These are phyloP conservation scores for Yamadazyma kitorensis DNA, from an alignment of 805 yeast species.

Conservation along the genomic window DNA sequence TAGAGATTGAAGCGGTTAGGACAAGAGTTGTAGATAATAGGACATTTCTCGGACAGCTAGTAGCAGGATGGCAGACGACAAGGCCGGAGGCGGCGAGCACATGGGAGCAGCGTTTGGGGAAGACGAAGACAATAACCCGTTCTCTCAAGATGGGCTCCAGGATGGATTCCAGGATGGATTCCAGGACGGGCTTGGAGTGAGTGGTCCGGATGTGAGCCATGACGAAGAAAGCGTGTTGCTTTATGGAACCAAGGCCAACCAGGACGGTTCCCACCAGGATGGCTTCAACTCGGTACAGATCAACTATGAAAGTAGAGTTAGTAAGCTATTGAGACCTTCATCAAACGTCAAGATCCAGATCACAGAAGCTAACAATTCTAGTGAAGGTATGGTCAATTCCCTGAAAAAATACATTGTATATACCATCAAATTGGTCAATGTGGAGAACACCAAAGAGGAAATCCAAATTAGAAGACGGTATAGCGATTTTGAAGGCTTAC, in stretches of 20 bases:
- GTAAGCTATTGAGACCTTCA: conserved; percentile 30
- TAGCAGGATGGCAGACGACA: too few relatives aligned
- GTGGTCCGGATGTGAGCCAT: background rate
- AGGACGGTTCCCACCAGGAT: too few relatives aligned
- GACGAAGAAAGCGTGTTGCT: conserved; percentile 30
- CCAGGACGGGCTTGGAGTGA: background rate
- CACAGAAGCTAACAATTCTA: conserved; percentile 80
- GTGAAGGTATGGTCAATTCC: conserved; percentile 70
- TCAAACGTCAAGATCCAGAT: conserved; percentile 42
- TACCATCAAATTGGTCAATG: conserved; percentile 62
- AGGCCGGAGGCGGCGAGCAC: background rate
- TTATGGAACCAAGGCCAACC: conserved; percentile 17
- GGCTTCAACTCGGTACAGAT: conserved; percentile 24
- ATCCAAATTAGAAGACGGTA: conserved; percentile 75
- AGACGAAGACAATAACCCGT: conserved; percentile 35
- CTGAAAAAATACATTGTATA: conserved; percentile 68
- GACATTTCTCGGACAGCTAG: too few relatives aligned
- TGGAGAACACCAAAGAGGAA: conserved; percentile 33
- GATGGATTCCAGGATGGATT: too few relatives aligned
- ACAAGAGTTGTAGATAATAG: too few relatives aligned
- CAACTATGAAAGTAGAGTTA: conserved; percentile 35
- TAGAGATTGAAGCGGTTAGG: too few relatives aligned
- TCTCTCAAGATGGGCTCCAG: too few relatives aligned
- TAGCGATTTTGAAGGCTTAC: conserved; percentile 84
- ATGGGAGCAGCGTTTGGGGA: background rate